phyloP scores from a whole-genome alignment of 805 yeast genomes.

The Priceomyces castillae region DNA sequence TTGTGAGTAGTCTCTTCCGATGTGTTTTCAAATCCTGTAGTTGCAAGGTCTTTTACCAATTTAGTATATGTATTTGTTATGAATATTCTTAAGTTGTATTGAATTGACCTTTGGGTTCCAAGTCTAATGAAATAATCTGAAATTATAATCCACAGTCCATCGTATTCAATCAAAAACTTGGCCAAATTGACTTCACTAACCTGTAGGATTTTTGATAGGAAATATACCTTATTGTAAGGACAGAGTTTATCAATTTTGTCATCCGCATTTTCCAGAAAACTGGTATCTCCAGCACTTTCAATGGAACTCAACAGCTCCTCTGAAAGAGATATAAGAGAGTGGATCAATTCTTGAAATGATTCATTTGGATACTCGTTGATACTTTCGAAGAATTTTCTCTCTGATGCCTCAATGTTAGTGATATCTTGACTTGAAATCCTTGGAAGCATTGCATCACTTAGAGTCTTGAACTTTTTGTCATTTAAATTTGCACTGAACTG shows the following conservation, averaged over 20 bases:
- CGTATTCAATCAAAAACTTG: conserved; percentile 46
- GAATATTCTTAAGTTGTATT: conserved; percentile 42
- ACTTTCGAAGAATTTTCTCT: conserved; percentile 61
- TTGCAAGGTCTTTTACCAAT: conserved; percentile 42
- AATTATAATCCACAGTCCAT: conserved; percentile 47
- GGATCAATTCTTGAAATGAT: conserved; percentile 49
- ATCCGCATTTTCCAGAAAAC: conserved; percentile 4
- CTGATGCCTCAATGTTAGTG: conserved; percentile 51
- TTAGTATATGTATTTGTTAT: conserved; percentile 53
- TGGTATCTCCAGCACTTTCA: background rate
- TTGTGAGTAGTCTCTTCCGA: conserved; percentile 17
- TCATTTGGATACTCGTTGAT: conserved; percentile 51
- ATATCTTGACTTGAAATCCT: conserved; percentile 46
- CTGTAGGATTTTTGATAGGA: conserved; percentile 50
- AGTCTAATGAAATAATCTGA: conserved; percentile 45
- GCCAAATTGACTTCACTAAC: conserved; percentile 50
- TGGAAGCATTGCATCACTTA: conserved; percentile 24
- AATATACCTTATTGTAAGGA: conserved; percentile 55
- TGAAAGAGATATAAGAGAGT: conserved; percentile 46
- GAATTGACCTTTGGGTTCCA: conserved; percentile 38
- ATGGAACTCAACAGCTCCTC: conserved; percentile 14
- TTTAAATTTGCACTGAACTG: conserved; percentile 29
- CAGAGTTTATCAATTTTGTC: conserved; percentile 27
- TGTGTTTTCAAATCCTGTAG: conserved; percentile 34
- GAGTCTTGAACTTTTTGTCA: conserved; percentile 24